phyloP scores from a whole-genome alignment of 2,329 filamentous ascomycete species.

The Calycina herbarum region DNA sequence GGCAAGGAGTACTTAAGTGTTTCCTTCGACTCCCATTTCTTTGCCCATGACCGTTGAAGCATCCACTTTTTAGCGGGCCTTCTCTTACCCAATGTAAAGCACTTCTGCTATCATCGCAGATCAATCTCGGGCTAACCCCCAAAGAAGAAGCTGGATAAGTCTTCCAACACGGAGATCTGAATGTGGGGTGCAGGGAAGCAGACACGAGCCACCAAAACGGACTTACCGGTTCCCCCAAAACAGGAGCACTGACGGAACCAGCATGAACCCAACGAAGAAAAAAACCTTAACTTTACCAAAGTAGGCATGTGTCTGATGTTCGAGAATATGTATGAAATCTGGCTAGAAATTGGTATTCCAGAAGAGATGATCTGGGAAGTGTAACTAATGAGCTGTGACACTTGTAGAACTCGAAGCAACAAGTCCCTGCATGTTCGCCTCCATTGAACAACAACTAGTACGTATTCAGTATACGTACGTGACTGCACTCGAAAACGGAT shows the following conservation, averaged over 20 bases:
- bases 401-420: no score
- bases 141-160: conserved; percentile 18
- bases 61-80: not conserved
- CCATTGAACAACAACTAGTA: not conserved
- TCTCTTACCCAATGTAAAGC: conserved; percentile 5
- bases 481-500: not conserved
- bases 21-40: not conserved
- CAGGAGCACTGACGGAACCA: not conserved
- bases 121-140: conserved; percentile 14
- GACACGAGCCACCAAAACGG: not conserved
- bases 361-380: not conserved
- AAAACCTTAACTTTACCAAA: not conserved
- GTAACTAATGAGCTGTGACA: no score
- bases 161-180: not conserved
- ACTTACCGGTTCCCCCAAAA: not conserved
- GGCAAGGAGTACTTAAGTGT: conserved; percentile 10
- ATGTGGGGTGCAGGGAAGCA: conserved; percentile 12
- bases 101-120: conserved; percentile 10
- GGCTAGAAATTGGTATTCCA: not conserved
- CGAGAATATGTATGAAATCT: not conserved
- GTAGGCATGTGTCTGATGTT: not conserved
- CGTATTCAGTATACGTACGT: not conserved
- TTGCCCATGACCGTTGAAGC: not conserved
- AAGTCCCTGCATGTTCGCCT: not conserved
- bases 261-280: not conserved